Percentiles rank a stretch among this genome's conserved stretches.
These are phyloP conservation scores for Claviceps digitariae DNA, from an alignment of 2,329 filamentous ascomycete species.

Conservation along the genomic window DNA sequence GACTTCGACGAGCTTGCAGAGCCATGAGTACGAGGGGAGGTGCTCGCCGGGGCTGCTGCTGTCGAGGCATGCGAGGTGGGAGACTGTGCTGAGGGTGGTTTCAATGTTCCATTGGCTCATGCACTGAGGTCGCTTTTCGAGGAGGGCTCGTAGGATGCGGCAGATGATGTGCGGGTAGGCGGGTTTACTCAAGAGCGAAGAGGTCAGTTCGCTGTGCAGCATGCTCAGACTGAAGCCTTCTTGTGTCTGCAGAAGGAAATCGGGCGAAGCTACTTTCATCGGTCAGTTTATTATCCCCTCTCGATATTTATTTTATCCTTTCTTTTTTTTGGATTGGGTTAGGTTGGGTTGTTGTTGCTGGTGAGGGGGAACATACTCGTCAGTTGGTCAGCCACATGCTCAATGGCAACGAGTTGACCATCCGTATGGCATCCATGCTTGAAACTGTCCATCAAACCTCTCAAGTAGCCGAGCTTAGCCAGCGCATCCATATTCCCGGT, in stretches of 20 bases:
- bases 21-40: conserved; percentile 25
- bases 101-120: conserved; percentile 49
- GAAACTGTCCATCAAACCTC: conserved; percentile 22
- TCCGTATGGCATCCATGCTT: conserved; percentile 17
- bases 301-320: not conserved
- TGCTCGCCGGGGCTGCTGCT: conserved; percentile 13
- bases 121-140: conserved; percentile 34
- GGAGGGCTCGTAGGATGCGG: conserved; percentile 28
- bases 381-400: conserved; percentile 27
- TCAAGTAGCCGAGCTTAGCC: conserved; percentile 25
- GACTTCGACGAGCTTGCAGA: conserved; percentile 40
- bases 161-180: conserved; percentile 25
- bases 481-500: conserved; percentile 18
- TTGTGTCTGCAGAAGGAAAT: conserved; percentile 12
- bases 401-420: conserved; percentile 30
- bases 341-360: not conserved
- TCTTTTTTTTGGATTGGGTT: not conserved
- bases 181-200: conserved; percentile 17
- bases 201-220: conserved; percentile 28
- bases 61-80: conserved; percentile 18
- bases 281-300: not conserved
- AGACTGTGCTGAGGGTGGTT: conserved; percentile 32
- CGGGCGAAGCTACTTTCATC: conserved; percentile 14
- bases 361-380: conserved; percentile 17
- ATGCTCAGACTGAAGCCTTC: conserved; percentile 25